phyloP scores from a whole-genome alignment of 805 yeast species.

The Candida endomychidarum region DNA sequence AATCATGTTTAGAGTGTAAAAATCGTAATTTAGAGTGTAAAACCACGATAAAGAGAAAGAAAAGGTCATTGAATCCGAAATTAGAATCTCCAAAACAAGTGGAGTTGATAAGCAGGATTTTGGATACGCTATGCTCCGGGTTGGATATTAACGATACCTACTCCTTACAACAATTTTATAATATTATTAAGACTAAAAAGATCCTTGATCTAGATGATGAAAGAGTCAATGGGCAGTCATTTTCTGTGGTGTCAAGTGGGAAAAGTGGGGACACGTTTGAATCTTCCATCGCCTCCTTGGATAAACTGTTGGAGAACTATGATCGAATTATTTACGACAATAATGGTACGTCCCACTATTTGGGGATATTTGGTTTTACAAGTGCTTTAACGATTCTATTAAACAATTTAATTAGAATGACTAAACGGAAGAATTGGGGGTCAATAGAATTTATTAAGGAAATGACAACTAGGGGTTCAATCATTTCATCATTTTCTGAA shows the following conservation, averaged over 20 bases:
- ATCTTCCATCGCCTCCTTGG: not conserved
- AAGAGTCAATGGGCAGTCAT: not conserved
- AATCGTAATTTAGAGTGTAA: constrained; percentile 7
- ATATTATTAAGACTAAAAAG: not conserved
- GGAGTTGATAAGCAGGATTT: constrained; percentile 8
- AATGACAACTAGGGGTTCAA: constrained; percentile 13
- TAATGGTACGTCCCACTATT: constrained; percentile 13
- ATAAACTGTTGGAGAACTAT: constrained; percentile 6
- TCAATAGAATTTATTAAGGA: constrained; percentile 10
- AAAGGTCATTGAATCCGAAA: constrained; percentile 3
- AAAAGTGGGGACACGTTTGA: constrained; percentile 9
- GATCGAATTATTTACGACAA: constrained; percentile 14
- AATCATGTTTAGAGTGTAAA: constrained; percentile 11
- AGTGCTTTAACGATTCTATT: constrained; percentile 9
- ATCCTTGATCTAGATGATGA: not conserved
- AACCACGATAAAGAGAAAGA: constrained; percentile 12
- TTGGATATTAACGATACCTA: constrained; percentile 6
- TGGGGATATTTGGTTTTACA: constrained; percentile 15
- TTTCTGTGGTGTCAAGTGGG: constrained; percentile 11
- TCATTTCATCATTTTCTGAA: constrained; percentile 15
- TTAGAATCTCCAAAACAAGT: constrained; percentile 2
- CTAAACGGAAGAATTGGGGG: constrained; percentile 4
- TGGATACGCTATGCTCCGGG: constrained; percentile 6
- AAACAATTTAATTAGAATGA: constrained; percentile 10
- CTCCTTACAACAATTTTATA: not conserved